Percentiles rank a stretch among this genome's conserved stretches.
Evolutionary conservation across 2,329 filamentous ascomycete species (phyloP).

Genomic region (Scedosporium apiospermum): DNA sequence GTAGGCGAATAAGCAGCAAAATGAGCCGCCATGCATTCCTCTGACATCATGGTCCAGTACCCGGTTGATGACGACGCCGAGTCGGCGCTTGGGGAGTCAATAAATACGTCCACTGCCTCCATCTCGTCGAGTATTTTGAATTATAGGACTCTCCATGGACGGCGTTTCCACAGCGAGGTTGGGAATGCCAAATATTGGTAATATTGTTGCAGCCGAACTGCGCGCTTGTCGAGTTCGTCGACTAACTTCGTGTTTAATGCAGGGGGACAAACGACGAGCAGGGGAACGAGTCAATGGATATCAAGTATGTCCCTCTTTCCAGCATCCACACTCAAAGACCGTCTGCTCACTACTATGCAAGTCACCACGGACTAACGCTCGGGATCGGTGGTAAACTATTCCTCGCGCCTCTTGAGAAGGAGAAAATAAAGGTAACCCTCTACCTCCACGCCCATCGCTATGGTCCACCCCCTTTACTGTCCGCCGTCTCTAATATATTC

Average conservation of each 20-base stretch:
- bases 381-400: constrained; percentile 15
- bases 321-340: not conserved
- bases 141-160: constrained; percentile 19
- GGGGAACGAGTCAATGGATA: constrained; percentile 13
- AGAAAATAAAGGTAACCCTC: constrained; percentile 8
- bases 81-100: not conserved
- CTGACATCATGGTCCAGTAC: not conserved
- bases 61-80: not conserved
- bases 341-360: constrained; percentile 4
- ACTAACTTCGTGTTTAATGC: not conserved
- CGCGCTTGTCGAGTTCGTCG: not conserved
- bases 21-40: not conserved
- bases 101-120: constrained; percentile 14
- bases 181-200: constrained; percentile 18
- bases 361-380: constrained; percentile 14
- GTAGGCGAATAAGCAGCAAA: not conserved
- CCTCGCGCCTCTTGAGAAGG: constrained; percentile 13
- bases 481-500: not conserved
- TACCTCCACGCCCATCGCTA: constrained; percentile 1
- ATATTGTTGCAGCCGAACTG: not conserved
- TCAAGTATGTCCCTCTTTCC: not conserved
- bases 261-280: constrained; percentile 17
- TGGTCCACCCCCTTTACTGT: not conserved
- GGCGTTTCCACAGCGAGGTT: constrained; percentile 20
- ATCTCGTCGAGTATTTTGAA: constrained; percentile 18